Conservation (phyloP, 2,329 filamentous ascomycete genomes). For the Scedosporium boydii region DNA sequence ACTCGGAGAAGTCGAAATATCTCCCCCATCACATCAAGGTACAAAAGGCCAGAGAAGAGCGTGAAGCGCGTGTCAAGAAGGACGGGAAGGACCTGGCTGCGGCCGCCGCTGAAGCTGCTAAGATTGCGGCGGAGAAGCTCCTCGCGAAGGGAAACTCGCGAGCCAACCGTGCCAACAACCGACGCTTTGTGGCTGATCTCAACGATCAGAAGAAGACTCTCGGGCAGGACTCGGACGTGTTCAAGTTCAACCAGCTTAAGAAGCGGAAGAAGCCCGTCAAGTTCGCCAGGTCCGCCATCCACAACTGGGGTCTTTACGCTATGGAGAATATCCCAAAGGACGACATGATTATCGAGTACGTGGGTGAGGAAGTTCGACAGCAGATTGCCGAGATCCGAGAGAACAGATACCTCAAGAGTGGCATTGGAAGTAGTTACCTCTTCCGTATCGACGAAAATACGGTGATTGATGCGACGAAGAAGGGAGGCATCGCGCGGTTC, state of each 20-base stretch:
- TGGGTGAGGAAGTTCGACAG: constrained; percentile 93
- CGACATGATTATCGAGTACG: constrained; percentile 99
- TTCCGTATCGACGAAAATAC: constrained; percentile 98
- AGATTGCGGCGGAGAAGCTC: constrained; percentile 68
- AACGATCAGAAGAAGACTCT: constrained; percentile 88
- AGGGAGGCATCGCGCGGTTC: constrained; percentile 93
- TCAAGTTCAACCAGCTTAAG: constrained; percentile 98
- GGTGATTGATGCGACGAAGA: constrained; percentile 96
- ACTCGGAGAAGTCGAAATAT: constrained; percentile 97
- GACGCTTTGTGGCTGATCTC: constrained; percentile 86
- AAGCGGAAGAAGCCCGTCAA: constrained; percentile 99
- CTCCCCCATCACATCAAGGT: constrained; percentile 96
- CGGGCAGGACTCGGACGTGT: constrained; percentile 75
- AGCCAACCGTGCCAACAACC: constrained; percentile 90
- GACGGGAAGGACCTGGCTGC: constrained; percentile 56
- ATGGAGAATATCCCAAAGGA: constrained; percentile 96
- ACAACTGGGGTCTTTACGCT: constrained; percentile 97
- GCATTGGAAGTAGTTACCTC: constrained; percentile 92
- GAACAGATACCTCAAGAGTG: constrained; percentile 84
- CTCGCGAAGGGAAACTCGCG: constrained; percentile 83
- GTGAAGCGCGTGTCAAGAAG: constrained; percentile 64
- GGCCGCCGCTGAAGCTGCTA: constrained; percentile 60
- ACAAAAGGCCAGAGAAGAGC: constrained; percentile 80
- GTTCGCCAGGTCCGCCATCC: constrained; percentile 93
- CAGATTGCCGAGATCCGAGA: constrained; percentile 96